Evolutionary conservation across 306 rosid species (phyloP), one percentile per base, ranked within the genome.

Genomic region (Pueraria montana): DNA sequence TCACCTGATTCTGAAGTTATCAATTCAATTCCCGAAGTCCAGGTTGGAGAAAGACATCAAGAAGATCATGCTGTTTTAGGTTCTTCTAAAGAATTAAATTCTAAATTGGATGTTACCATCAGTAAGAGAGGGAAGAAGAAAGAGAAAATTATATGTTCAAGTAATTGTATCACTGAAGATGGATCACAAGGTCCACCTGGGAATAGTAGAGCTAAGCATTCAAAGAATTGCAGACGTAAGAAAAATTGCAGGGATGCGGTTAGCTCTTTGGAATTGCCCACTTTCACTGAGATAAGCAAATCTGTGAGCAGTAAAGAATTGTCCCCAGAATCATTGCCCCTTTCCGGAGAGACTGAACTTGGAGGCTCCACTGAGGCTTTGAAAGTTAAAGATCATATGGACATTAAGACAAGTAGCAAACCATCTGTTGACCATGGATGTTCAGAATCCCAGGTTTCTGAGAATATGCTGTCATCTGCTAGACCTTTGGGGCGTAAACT

Each of bases 1-100:
- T 96, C 99, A 38, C 99, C 98, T 77, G 99, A 96, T 89, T 96
- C 99, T 8, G 99, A 96, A 93, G 97, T 96, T 76, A 93, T 92
- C 72, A 91, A 93, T 88, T 79, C 90, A 72, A 78, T 79, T 82
- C 95, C 91, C 0, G 97, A 93, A 79, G 88, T 82, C 69, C 96
- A 85, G 77, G 87, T 75, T 48, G 90, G 88, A 61, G 92, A 84
- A 77, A 86, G 87, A 76, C 88, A 86, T 48, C 90, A 85, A 38
- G 91, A 88, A 77, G 90, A 80, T 67, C 82, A 71, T 79, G 80
- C 89, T 17, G 84, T 79, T 81, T 82, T 86, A 85, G 88, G 77
- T 82, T 80, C 89, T 45, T 83, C 88, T 76, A 84, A 87, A 13
- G 94, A 85, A 80, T 80, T 83, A 58, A 79, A 83, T 74, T 89